Conservation (phyloP, 805 yeast species). For the Wickerhamiella domercqiae region DNA sequence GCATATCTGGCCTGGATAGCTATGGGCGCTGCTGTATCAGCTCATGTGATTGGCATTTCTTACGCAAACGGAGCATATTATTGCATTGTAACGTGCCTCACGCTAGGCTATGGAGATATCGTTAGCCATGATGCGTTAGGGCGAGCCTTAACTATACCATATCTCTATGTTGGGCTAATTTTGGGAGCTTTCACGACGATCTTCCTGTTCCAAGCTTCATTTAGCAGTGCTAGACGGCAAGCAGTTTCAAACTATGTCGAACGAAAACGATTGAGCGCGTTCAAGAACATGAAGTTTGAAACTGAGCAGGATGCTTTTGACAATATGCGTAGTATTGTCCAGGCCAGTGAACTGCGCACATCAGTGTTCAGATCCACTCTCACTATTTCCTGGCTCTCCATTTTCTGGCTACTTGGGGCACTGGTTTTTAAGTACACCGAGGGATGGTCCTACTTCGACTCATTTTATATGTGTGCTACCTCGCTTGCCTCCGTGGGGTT, state of each 20-base stretch:
- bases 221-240: constrained; percentile 3
- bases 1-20: constrained; percentile 52
- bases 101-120: constrained; percentile 72
- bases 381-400: constrained; percentile 31
- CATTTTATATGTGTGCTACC: constrained; percentile 61
- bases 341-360: constrained; percentile 4
- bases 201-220: constrained; percentile 8
- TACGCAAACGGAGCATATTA: constrained; percentile 61
- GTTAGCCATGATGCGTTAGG: constrained; percentile 39
- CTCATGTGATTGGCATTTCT: constrained; percentile 28
- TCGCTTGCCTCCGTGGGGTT: constrained; percentile 74
- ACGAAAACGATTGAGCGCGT: constrained; percentile 1
- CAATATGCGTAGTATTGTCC: constrained; percentile 38
- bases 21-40: constrained; percentile 45
- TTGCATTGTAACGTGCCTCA: constrained; percentile 55
- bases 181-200: constrained; percentile 53
- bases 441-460: constrained; percentile 54
- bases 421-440: constrained; percentile 37
- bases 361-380: constrained; percentile 22
- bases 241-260: constrained; percentile 4
- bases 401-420: constrained; percentile 64
- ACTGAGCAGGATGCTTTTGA: constrained; percentile 36
- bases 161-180: constrained; percentile 55
- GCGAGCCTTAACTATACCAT: constrained; percentile 43
- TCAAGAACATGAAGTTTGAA: not conserved